phyloP scores from a whole-genome alignment of 805 yeast genomes.

The Metschnikowia similis region DNA sequence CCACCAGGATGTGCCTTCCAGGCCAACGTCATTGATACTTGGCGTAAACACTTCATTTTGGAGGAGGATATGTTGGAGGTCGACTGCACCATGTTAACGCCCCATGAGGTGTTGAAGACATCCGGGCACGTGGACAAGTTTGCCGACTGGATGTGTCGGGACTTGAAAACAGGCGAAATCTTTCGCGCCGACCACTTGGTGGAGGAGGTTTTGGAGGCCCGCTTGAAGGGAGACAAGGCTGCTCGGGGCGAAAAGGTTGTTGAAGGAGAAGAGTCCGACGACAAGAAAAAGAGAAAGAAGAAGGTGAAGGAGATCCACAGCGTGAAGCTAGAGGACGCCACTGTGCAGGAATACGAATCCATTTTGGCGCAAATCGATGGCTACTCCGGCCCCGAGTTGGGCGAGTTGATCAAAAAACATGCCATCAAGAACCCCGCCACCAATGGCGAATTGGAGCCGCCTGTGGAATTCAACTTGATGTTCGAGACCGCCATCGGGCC shows the following conservation, averaged over 20 bases:
- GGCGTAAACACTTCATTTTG: slow-evolving; percentile 96
- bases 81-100: slow-evolving; percentile 96
- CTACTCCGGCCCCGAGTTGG: slow-evolving; percentile 86
- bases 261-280: slow-evolving; percentile 52
- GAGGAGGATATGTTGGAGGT: slow-evolving; percentile 99
- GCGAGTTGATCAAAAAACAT: slow-evolving; percentile 78
- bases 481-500: slow-evolving; percentile 99
- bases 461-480: slow-evolving; percentile 96
- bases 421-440: slow-evolving; percentile 90
- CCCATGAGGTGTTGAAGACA: slow-evolving; percentile 94
- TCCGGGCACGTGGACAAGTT: slow-evolving; percentile 99
- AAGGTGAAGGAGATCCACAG: slow-evolving; percentile 93
- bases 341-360: slow-evolving; percentile 74
- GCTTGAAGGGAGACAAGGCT: slow-evolving; percentile 94
- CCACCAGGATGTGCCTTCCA: slow-evolving; percentile 99
- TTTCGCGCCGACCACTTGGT: slow-evolving; percentile 98
- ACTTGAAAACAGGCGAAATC: slow-evolving; percentile 92
- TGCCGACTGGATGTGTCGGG: slow-evolving; percentile 99
- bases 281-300: slow-evolving; percentile 65
- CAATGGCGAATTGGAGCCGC: slow-evolving; percentile 79
- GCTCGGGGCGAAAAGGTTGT: slow-evolving; percentile 76
- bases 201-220: slow-evolving; percentile 94
- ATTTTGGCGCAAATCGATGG: slow-evolving; percentile 94
- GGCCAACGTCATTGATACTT: slow-evolving; percentile 87
- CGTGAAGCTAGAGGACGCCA: slow-evolving; percentile 78